Evolutionary conservation across 2,329 filamentous ascomycete species (phyloP), one percentile per base, ranked within the genome.

Genomic region (Neoscytalidium dimidiatum): DNA sequence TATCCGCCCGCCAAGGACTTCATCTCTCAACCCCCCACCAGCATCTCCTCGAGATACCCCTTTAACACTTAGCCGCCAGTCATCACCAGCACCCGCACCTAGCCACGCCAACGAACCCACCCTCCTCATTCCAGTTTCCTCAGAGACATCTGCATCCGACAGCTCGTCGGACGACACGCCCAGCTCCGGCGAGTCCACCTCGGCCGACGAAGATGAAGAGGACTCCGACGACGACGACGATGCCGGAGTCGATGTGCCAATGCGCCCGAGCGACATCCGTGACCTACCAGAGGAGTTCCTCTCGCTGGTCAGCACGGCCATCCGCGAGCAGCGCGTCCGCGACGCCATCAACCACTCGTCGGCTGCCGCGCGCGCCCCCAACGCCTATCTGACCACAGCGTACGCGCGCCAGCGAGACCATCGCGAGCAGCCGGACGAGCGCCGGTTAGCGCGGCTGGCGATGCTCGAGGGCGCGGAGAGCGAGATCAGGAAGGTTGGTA

Each of bases 401-500:
- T 49, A 62, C 31, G 38, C 38, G 3, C 64, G 56, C 13, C 38
- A 49, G n/a, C 23, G 21, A 28, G 28, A 56, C 21, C 57, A 62
- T 38, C 19, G 48, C 38, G 57, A n/a, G 1, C n/a, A 33, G 44
- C 58, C 57, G 9, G 35, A 48, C 11, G 57, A 62, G 26, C 26
- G 23, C 26, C 17, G 65, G 17, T 9, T 76, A 68, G 35, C 70
- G 65, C 52, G 78, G 72, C 76, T 87, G 3, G 77, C 79, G 19
- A 79, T 80, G 29, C 80, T 94, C 7, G 87, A 90, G 69, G 74
- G 84, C 17, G 85, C 89, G 0, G 91, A 95, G 72, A 80, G 83
- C 41, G 88, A 93, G 73, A 89, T 92, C 1, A 83, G 83, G 64
- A 84, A 92, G 28, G 92, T 91, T n/a, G 94, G 93, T 0, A 91